These are phyloP conservation scores for Paragyromitra xinjiangensis DNA, from an alignment of 495 filamentous ascomycete species.

Conservation along the genomic window DNA sequence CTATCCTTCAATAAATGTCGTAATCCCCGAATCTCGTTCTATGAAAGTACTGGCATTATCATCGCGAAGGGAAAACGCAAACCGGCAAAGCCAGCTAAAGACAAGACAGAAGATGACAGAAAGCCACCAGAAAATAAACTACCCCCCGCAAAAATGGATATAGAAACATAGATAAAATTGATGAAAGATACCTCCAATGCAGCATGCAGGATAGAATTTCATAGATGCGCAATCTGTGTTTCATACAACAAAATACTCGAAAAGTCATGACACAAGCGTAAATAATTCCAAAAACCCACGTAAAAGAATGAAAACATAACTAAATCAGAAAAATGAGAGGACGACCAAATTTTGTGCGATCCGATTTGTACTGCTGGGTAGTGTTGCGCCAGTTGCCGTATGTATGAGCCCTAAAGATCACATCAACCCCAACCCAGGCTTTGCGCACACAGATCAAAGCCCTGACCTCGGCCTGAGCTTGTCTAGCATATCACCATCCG, in stretches of 20 bases:
- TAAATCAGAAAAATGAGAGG: slow-evolving; percentile 45
- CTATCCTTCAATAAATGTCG: slow-evolving; percentile 52
- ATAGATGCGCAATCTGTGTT: slow-evolving; percentile 47
- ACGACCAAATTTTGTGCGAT: slow-evolving; percentile 45
- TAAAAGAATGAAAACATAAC: slow-evolving; percentile 43
- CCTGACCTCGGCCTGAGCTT: slow-evolving; percentile 54
- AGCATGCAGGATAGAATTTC: slow-evolving; percentile 46
- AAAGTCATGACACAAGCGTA: slow-evolving; percentile 42
- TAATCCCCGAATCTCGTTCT: slow-evolving; percentile 49
- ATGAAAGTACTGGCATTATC: slow-evolving; percentile 55
- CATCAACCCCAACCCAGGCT: slow-evolving; percentile 55
- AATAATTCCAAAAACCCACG: slow-evolving; percentile 46
- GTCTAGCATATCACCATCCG: slow-evolving; percentile 56
- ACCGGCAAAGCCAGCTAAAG: slow-evolving; percentile 54
- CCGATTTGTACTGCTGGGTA: slow-evolving; percentile 58
- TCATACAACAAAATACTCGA: slow-evolving; percentile 39
- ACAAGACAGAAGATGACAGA: slow-evolving; percentile 55
- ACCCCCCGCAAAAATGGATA: slow-evolving; percentile 43
- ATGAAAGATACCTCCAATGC: slow-evolving; percentile 51
- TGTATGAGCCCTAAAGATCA: slow-evolving; percentile 53
- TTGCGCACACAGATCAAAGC: slow-evolving; percentile 59
- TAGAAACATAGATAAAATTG: slow-evolving; percentile 42
- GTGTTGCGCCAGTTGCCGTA: slow-evolving; percentile 59
- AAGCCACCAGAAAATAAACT: slow-evolving; percentile 55
- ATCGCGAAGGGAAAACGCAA: slow-evolving; percentile 54